phyloP scores from a whole-genome alignment of 2,329 filamentous ascomycete genomes.

The Rasamsonia emersonii region DNA sequence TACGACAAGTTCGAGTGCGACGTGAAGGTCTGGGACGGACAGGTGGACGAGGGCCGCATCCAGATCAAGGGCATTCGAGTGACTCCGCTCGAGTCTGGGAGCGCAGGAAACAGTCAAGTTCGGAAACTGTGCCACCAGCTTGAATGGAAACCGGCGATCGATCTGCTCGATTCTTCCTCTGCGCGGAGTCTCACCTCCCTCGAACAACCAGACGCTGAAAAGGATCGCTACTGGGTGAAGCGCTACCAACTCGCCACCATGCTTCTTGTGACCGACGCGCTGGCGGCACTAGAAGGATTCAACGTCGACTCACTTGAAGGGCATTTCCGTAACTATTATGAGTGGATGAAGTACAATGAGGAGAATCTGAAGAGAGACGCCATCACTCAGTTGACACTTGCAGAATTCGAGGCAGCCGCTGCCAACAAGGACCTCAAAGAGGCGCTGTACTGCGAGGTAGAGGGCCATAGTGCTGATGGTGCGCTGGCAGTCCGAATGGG shows the following conservation, averaged over 20 bases:
- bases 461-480: slow-evolving; percentile 19
- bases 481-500: slow-evolving; percentile 23
- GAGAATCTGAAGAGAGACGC: slow-evolving; percentile 11
- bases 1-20: slow-evolving; percentile 14
- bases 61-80: slow-evolving; percentile 19
- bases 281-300: slow-evolving; percentile 12
- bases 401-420: slow-evolving; percentile 14
- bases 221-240: slow-evolving; percentile 14
- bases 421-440: slow-evolving; percentile 14
- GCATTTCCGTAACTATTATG: slow-evolving; percentile 20
- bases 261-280: slow-evolving; percentile 21
- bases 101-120: slow-evolving; percentile 7
- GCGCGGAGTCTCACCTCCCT: slow-evolving; percentile 9
- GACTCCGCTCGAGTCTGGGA: slow-evolving; percentile 18
- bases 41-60: slow-evolving; percentile 10
- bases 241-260: slow-evolving; percentile 21
- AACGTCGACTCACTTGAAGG: slow-evolving; percentile 11
- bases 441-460: slow-evolving; percentile 15
- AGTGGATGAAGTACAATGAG: slow-evolving; percentile 20
- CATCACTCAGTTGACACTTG: slow-evolving; percentile 17
- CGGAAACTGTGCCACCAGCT: slow-evolving; percentile 17
- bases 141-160: slow-evolving; percentile 19
- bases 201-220: slow-evolving; percentile 3
- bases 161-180: slow-evolving; percentile 13
- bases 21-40: slow-evolving; percentile 14